These are phyloP conservation scores for Wickerhamiella infanticola DNA, from an alignment of 1,139 yeast species.

Conservation along the genomic window DNA sequence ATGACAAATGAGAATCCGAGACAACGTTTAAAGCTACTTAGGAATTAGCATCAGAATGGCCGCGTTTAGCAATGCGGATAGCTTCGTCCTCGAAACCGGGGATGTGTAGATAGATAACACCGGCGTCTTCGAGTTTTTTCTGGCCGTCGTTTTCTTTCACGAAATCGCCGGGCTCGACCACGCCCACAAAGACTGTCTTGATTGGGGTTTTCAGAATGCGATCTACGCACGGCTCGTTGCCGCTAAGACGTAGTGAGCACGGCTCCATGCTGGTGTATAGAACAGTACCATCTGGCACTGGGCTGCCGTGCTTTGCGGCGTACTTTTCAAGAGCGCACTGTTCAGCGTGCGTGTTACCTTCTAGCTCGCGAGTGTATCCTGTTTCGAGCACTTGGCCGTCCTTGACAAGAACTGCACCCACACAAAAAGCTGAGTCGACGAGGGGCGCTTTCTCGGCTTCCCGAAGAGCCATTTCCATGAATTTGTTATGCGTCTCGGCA, in stretches of 20 bases:
- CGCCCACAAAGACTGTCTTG: constrained; percentile 77
- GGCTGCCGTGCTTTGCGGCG: constrained; percentile 28
- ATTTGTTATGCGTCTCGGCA: constrained; percentile 36
- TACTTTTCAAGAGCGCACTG: constrained; percentile 84
- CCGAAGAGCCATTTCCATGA: constrained; percentile 46
- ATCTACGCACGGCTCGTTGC: constrained; percentile 78
- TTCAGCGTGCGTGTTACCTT: constrained; percentile 97
- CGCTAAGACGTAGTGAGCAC: constrained; percentile 77
- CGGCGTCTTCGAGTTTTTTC: constrained; percentile 35
- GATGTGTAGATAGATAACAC: constrained; percentile 60
- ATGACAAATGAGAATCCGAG: no score
- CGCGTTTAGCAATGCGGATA: constrained; percentile 57
- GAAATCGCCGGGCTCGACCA: constrained; percentile 78
- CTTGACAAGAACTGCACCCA: constrained; percentile 74
- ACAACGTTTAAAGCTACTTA: no score
- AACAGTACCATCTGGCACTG: constrained; percentile 61
- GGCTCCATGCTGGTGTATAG: constrained; percentile 98
- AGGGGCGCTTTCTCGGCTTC: constrained; percentile 75
- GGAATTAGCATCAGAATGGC: constrained; percentile 31
- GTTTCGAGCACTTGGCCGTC: constrained; percentile 52
- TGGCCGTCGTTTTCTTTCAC: constrained; percentile 61
- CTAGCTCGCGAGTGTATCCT: constrained; percentile 81
- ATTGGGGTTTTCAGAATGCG: constrained; percentile 49
- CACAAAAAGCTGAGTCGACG: constrained; percentile 78
- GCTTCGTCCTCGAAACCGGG: constrained; percentile 75